These are phyloP conservation scores for Helenozyma baotianmanensis DNA, from an alignment of 805 yeast species.

Conservation along the genomic window DNA sequence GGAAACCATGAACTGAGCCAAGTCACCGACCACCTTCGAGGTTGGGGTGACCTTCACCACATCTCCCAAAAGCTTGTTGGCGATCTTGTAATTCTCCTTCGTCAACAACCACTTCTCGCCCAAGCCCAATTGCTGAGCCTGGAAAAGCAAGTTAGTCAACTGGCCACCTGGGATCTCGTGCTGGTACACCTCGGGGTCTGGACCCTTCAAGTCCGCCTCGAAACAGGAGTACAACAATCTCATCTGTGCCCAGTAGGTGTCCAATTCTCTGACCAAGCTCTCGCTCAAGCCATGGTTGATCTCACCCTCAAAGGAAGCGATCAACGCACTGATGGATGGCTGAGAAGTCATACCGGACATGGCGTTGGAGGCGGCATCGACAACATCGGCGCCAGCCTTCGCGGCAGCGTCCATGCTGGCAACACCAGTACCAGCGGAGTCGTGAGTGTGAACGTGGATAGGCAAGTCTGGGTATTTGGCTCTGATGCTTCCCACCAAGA, in stretches of 20 bases:
- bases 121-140: conserved; percentile 97
- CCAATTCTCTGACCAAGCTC: conserved; percentile 72
- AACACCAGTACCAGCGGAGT: conserved; percentile 99
- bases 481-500: conserved; percentile 77
- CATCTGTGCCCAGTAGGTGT: conserved; percentile 98
- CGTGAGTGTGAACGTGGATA: conserved; percentile 98
- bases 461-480: conserved; percentile 88
- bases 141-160: conserved; percentile 95
- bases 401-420: conserved; percentile 96
- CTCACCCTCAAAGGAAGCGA: conserved; percentile 89
- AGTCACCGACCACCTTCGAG: conserved; percentile 98
- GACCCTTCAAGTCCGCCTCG: conserved; percentile 98
- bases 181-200: conserved; percentile 97
- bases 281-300: conserved; percentile 68
- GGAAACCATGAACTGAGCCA: conserved; percentile 99
- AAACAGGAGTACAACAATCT: conserved; percentile 93
- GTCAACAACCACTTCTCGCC: conserved; percentile 97
- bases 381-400: conserved; percentile 95
- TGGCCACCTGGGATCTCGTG: conserved; percentile 99
- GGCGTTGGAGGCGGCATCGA: conserved; percentile 95
- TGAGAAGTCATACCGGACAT: conserved; percentile 99
- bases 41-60: conserved; percentile 98
- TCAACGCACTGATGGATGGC: conserved; percentile 89
- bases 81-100: conserved; percentile 87
- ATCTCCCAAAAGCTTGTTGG: conserved; percentile 89